phyloP scores from a whole-genome alignment of 129 eudicot species.

The Chrysanthemum lavandulifolium region DNA sequence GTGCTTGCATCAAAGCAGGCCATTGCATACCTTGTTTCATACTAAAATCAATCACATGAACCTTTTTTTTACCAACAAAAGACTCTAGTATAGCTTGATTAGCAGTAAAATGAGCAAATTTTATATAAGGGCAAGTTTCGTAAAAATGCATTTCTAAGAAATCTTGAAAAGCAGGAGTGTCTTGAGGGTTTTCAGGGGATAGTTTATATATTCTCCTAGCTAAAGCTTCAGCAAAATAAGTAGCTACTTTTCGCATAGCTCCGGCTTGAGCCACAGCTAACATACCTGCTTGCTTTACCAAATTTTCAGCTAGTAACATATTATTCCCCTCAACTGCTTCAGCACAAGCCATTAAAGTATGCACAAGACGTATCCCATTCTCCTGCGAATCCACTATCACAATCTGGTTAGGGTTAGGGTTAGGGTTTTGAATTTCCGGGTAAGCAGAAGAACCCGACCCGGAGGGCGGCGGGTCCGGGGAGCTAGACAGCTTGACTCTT shows the following conservation, averaged over 20 bases:
- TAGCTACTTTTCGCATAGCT: slow-evolving; percentile 84
- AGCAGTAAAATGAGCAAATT: slow-evolving; percentile 91
- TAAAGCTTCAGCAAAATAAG: slow-evolving; percentile 78
- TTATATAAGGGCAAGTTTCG: slow-evolving; percentile 77
- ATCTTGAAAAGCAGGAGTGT: slow-evolving; percentile 50
- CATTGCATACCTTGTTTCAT: slow-evolving; percentile 92
- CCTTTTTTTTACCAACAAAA: slow-evolving; percentile 48
- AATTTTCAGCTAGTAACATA: slow-evolving; percentile 45
- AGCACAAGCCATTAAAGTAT: slow-evolving; percentile 84
- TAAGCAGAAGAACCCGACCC: neutral
- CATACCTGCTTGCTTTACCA: slow-evolving; percentile 64
- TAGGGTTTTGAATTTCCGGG: slow-evolving; percentile 18
- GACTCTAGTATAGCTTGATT: slow-evolving; percentile 90
- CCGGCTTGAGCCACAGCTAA: slow-evolving; percentile 76
- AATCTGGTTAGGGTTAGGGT: slow-evolving; percentile 29
- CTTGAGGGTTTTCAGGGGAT: slow-evolving; percentile 42
- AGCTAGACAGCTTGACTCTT: slow-evolving; percentile 31
- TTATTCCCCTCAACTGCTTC: slow-evolving; percentile 76
- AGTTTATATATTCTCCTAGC: slow-evolving; percentile 60
- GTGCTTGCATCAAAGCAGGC: slow-evolving; percentile 87
- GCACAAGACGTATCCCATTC: slow-evolving; percentile 72
- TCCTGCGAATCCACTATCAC: slow-evolving; percentile 75
- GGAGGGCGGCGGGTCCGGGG: neutral
- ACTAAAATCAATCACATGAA: slow-evolving; percentile 84
- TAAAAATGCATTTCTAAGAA: slow-evolving; percentile 72